Evolutionary conservation across 441 rosid species (phyloP).

Genomic region (Populus trichocarpa): DNA sequence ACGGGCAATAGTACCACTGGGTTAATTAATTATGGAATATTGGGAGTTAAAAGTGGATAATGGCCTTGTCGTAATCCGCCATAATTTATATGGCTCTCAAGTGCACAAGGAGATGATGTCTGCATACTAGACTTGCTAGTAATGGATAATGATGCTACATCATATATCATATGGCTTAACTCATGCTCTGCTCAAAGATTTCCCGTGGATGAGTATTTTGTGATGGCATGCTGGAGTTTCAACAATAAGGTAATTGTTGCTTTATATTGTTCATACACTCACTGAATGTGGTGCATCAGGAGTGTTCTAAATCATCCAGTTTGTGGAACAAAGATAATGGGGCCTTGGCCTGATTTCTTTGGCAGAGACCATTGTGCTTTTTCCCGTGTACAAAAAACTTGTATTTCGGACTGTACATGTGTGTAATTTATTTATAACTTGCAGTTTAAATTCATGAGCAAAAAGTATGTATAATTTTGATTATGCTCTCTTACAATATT

Average conservation of each 20-base stretch:
- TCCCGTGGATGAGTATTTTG: not conserved
- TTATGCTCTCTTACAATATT: not conserved
- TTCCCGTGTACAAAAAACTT: not conserved
- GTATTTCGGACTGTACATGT: not conserved
- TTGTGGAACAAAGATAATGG: not conserved
- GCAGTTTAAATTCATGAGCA: too few species aligned
- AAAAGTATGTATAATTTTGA: not conserved
- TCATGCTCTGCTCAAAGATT: not conserved
- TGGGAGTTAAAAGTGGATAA: not conserved
- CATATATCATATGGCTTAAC: not conserved
- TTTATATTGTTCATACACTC: not conserved
- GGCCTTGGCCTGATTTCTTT: not conserved
- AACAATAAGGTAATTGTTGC: not conserved
- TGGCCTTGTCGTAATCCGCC: not conserved
- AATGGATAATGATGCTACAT: not conserved
- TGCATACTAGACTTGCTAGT: not conserved
- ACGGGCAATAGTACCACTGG: not conserved
- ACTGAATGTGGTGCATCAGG: not conserved
- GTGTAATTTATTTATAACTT: not conserved
- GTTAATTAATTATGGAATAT: not conserved
- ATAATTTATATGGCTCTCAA: not conserved
- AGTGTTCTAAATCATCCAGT: not conserved
- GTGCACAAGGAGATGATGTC: not conserved
- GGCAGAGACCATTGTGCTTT: not conserved
- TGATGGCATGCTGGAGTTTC: not conserved